Evolutionary conservation across 2,329 filamentous ascomycete species (phyloP).

Genomic region (Anisogramma anomala): DNA sequence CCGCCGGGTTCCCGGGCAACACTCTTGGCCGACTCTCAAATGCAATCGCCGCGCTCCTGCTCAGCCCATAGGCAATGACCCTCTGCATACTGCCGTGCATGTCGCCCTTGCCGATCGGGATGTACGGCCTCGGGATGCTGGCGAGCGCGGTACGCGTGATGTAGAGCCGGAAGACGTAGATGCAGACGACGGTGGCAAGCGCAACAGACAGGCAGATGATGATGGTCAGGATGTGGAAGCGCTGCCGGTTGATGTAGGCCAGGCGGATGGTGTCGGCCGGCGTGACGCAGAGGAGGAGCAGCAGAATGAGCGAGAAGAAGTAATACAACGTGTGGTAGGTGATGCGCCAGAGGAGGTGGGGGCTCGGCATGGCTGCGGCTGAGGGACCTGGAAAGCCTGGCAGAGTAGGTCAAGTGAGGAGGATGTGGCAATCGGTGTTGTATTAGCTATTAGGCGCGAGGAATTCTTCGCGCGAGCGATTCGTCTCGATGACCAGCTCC

Average conservation of each 20-base stretch:
- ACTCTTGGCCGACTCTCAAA: conserved; percentile 65
- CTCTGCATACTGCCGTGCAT: conserved; percentile 62
- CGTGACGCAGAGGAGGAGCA: conserved; percentile 65
- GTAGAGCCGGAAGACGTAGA: conserved; percentile 78
- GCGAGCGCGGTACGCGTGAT: conserved; percentile 69
- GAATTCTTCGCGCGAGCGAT: background rate
- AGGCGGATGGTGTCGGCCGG: conserved; percentile 74
- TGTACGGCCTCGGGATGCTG: conserved; percentile 75
- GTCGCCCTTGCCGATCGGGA: conserved; percentile 78
- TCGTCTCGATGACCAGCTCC: conserved; percentile 12
- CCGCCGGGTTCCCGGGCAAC: conserved; percentile 16
- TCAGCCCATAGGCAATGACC: conserved; percentile 62
- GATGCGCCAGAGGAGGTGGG: conserved; percentile 57
- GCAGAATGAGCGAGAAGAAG: conserved; percentile 60
- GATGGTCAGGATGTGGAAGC: conserved; percentile 76
- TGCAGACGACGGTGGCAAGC: conserved; percentile 55
- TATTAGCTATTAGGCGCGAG: conserved; percentile 11
- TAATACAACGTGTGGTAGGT: conserved; percentile 73
- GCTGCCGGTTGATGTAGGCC: conserved; percentile 52
- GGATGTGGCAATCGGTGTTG: background rate
- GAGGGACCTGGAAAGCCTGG: background rate
- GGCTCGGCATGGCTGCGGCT: conserved; percentile 6
- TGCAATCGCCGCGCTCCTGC: conserved; percentile 68
- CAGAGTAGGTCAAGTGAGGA: background rate
- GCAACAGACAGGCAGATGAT: conserved; percentile 65